Base-by-base conservation (phyloP, 306 rosid species). In the Adenanthera pavonina region DNA sequence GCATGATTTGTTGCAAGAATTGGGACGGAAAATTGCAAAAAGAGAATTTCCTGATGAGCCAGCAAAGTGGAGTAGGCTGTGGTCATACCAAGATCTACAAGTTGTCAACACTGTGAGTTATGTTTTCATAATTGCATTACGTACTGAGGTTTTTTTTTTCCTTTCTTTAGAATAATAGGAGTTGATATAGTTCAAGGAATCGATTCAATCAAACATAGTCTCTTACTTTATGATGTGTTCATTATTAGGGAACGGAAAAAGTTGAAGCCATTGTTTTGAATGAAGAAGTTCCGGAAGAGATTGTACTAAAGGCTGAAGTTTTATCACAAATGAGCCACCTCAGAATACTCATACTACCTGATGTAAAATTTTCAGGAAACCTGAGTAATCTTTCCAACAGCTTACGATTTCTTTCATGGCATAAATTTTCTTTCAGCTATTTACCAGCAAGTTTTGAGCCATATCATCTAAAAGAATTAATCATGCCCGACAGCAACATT, bases 11-110 rank as follows among this genome's bases (percentile, higher is more conserved):
- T n/a, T 82, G 14, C 0, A 5, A 61, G 64, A 72, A 46, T 2
- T 83, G 6, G 81, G 86, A 10, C 30, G 0, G 3, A n/a, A 51
- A 17, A 77, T 83, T 61, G 78, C 46, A 7, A 11, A 5, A 19
- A 59, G 64, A 48, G 30, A 82, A 3, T 48, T 43, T 15, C 77
- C 65, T 2, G 19, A 19, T 4, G 38, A 76, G 3, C 57, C 81
- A 25, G 48, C 64, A 65, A 83, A 64, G 54, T 71, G 82, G 82
- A 82, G 86, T 17, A 72, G 69, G 34, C 2, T 77, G 19, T 77
- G 82, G 82, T 6, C 7, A 1, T 12, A 0, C 6, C 0, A 60
- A 34, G 60, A 82, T 49, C 7, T 77, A n/a, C 64, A 41, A 16
- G 52, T 51, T 41, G 4, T 30, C 34, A 49, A 61, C 0, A 49